Conservation (phyloP, 306 rosid genomes). For the Crotalaria pallida region DNA sequence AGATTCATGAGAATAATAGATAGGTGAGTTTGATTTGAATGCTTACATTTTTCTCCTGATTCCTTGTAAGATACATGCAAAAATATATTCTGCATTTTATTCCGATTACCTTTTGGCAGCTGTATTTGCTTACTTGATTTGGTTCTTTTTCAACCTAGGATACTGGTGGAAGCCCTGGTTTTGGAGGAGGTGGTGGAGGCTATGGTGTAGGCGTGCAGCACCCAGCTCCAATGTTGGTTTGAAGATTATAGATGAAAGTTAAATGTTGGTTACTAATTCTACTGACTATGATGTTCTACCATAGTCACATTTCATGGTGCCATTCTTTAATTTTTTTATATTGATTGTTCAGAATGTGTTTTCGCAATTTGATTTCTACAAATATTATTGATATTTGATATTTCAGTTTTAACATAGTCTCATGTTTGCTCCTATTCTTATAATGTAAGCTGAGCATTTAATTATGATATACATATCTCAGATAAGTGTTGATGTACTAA, state of each 20-base stretch:
- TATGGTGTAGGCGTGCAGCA: neutral
- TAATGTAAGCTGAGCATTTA: no score
- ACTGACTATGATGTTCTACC: neutral
- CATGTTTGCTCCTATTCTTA: no score
- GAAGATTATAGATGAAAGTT: neutral
- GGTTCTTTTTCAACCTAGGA: conserved; percentile 10
- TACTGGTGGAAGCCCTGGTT: conserved; percentile 42
- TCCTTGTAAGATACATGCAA: neutral
- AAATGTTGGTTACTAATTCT: neutral
- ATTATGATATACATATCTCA: no score
- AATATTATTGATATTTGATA: no score
- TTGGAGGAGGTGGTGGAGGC: conserved; percentile 45
- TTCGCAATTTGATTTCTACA: no score
- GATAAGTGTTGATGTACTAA: no score
- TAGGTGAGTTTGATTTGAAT: no score
- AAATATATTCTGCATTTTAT: neutral
- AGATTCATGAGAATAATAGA: no score
- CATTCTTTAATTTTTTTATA: no score
- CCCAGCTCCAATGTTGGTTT: neutral
- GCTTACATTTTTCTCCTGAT: no score
- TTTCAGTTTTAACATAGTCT: no score
- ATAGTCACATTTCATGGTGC: neutral
- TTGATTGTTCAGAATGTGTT: no score
- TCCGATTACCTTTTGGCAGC: neutral
- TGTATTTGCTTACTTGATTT: neutral